Percentiles rank a stretch among this genome's conserved stretches.
Conservation (phyloP, 208 protist species). For the Angomonas ambiguus region DNA sequence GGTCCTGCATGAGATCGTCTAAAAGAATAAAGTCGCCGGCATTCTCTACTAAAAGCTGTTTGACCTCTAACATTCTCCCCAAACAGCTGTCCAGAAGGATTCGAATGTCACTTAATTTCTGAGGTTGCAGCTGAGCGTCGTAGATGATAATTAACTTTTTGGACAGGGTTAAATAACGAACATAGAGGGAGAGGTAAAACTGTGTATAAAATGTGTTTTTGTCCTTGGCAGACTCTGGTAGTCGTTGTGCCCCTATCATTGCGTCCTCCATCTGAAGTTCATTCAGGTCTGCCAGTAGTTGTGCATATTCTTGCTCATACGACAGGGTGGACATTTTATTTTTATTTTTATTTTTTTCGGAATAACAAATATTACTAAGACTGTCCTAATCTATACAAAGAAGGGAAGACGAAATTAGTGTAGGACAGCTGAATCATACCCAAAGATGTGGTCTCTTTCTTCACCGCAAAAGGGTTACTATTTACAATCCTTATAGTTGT, state of each 20-base stretch:
- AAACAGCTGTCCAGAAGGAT: slow-evolving; percentile 88
- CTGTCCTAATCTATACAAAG: slow-evolving; percentile 17
- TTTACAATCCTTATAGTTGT: no score
- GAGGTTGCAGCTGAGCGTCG: slow-evolving; percentile 91
- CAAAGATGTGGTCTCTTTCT: no score
- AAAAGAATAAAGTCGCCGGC: slow-evolving; percentile 83
- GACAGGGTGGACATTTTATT: slow-evolving; percentile 76
- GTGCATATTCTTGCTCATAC: slow-evolving; percentile 72
- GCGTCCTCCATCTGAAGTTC: slow-evolving; percentile 67
- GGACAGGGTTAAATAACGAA: slow-evolving; percentile 87
- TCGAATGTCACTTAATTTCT: slow-evolving; percentile 90
- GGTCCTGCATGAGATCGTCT: slow-evolving; percentile 89
- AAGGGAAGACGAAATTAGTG: slow-evolving; percentile 9
- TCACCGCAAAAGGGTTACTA: no score
- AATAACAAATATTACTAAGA: not conserved
- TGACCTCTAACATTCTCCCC: slow-evolving; percentile 92
- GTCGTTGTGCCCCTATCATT: slow-evolving; percentile 29
- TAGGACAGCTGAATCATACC: no score
- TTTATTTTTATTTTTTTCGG: slow-evolving; percentile 11
- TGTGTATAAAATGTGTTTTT: slow-evolving; percentile 63
- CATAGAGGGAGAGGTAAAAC: slow-evolving; percentile 86
- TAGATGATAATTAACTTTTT: slow-evolving; percentile 76
- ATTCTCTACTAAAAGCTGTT: slow-evolving; percentile 62
- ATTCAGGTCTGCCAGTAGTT: slow-evolving; percentile 63
- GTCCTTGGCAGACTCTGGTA: slow-evolving; percentile 33